Evolutionary conservation across 2,329 filamentous ascomycete genomes (phyloP), one percentile per base, ranked within the genome.

Genomic region (Stemphylium beticola): DNA sequence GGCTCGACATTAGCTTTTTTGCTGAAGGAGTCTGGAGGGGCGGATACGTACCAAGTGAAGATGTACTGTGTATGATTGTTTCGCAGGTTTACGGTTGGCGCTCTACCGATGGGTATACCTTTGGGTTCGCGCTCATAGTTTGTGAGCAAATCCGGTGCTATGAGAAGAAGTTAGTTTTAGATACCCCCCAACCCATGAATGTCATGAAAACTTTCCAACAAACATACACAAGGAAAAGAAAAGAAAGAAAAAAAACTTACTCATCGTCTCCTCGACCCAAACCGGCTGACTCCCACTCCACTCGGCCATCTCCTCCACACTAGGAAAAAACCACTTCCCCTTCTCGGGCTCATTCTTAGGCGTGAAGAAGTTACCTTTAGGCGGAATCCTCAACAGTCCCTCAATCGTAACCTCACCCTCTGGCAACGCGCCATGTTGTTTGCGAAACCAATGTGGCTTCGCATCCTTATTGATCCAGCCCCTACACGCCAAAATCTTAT

Each of bases 11-110:
- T 50, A 72, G 66, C 50, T 32, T 36, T 26, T 20, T 29, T 9
- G 3, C 7, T 9, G 4, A 2, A 17, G 14, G 32, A 11, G 18
- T 2, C 11, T 34, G 31, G 50, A 31, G 33, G 34, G 14, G 15
- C 33, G 31, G 31, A 33, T 29, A 46, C 87, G 71, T 85, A 98
- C 95, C 95, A 99, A 64, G 95, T 99, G 76, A 97, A 95, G 65
- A 99, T 99, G 77, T 99, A 99, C 81, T 98, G 95, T 61, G 91
- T 87, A 77, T 99, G 95, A 77, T 96, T 98, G 74, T 99, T 99
- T 74, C 92, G 86, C 71, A 99, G 80, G 74, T 96, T 96, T 57
- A 99, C 93, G 77, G 96, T 92, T 4, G 95, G 85, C 6, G 91
- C 80, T 71, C 93, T 85, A 12, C 93, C 95, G 72, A 97, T 93